phyloP scores from a whole-genome alignment of 306 rosid genomes.

The Alnus rubra region DNA sequence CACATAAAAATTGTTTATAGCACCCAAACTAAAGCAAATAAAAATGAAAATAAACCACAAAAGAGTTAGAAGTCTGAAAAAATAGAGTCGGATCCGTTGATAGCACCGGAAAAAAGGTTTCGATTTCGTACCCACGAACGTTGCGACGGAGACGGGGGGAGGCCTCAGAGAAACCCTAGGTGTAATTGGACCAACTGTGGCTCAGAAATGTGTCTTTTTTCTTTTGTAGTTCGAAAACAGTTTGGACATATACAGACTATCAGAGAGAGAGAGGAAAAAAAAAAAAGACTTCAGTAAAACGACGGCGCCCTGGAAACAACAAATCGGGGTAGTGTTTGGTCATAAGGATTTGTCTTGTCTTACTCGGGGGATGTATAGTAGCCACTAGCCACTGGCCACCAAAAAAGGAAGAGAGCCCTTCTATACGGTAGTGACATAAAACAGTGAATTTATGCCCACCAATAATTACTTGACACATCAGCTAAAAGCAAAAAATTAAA shows the following conservation, averaged over 20 bases:
- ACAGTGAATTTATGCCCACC: no score
- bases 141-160: background rate
- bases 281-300: background rate
- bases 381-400: no score
- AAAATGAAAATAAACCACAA: background rate
- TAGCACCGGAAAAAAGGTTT: background rate
- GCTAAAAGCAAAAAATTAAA: no score
- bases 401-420: no score
- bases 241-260: background rate
- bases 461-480: no score
- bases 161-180: constrained; percentile 28
- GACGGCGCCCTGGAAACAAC: background rate
- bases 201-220: background rate
- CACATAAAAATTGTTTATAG: background rate
- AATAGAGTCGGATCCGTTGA: background rate
- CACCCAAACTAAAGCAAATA: background rate
- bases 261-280: background rate
- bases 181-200: background rate
- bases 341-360: no score
- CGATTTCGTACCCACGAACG: background rate
- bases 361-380: no score
- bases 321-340: no score
- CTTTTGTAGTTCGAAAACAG: constrained; percentile 1
- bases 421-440: no score
- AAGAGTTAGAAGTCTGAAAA: background rate